phyloP scores from a whole-genome alignment of 2,329 filamentous ascomycete species.

The Fusarium devonianum region DNA sequence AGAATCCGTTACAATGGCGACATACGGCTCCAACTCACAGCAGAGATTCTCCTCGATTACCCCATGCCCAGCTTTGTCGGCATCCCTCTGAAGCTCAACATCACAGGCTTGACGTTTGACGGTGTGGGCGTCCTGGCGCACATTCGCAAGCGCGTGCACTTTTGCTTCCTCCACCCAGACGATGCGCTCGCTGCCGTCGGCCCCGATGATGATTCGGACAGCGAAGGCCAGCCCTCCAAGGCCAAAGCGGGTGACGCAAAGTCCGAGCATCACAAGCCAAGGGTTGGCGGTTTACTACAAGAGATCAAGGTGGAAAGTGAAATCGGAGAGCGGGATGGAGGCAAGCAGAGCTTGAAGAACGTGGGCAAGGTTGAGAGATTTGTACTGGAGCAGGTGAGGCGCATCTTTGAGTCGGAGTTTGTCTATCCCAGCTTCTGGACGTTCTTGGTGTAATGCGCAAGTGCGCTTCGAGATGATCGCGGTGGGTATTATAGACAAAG shows the following conservation, averaged over 20 bases:
- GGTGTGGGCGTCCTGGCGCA: constrained; percentile 92
- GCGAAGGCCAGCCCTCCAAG: constrained; percentile 6
- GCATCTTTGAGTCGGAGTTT: constrained; percentile 98
- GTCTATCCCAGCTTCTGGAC: constrained; percentile 99
- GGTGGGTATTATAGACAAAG: constrained; percentile 37
- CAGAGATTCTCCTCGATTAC: constrained; percentile 95
- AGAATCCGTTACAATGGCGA: constrained; percentile 90
- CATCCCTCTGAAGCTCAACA: constrained; percentile 91
- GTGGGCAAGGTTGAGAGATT: constrained; percentile 99
- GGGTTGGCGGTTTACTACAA: constrained; percentile 79
- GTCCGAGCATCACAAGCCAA: constrained; percentile 41
- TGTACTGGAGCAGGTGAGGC: constrained; percentile 91
- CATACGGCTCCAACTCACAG: constrained; percentile 85
- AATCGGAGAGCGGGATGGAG: constrained; percentile 89
- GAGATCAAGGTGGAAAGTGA: constrained; percentile 97
- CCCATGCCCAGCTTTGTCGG: constrained; percentile 98
- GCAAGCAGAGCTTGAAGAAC: constrained; percentile 96
- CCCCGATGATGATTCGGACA: constrained; percentile 49
- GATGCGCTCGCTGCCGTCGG: constrained; percentile 80
- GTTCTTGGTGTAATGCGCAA: constrained; percentile 73
- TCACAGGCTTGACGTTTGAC: constrained; percentile 94
- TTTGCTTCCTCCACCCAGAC: constrained; percentile 92
- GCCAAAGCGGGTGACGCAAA: constrained; percentile 24
- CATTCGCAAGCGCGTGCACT: constrained; percentile 87
- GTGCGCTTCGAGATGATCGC: constrained; percentile 8